A percentile compares a stretch with the other conserved stretches of the same genome.
phyloP scores from a whole-genome alignment of 345 rosid species.

The Corchorus capsularis region DNA sequence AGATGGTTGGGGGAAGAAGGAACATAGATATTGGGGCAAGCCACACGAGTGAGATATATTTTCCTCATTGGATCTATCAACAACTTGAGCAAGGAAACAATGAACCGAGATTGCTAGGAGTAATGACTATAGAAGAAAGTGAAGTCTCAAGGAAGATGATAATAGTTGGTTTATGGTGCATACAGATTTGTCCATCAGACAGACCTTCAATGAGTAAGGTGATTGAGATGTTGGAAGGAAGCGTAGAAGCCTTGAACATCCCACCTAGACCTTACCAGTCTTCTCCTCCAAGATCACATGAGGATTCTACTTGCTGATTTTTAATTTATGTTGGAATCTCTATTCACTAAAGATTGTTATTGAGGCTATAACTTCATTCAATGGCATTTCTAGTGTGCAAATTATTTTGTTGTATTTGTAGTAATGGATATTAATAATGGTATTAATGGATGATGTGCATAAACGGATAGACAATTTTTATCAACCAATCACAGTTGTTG shows the following conservation, averaged over 20 bases:
- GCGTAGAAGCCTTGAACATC: neutral
- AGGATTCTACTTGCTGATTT: neutral
- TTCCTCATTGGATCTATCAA: slow-evolving; percentile 17
- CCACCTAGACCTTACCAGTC: slow-evolving; percentile 21
- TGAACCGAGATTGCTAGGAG: neutral
- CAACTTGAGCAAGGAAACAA: neutral
- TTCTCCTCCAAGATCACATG: neutral
- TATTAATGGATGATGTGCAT: too few relatives aligned
- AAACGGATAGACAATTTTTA: too few relatives aligned
- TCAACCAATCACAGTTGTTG: too few relatives aligned
- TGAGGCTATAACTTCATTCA: too few relatives aligned
- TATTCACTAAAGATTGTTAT: too few relatives aligned
- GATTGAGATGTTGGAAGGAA: slow-evolving; percentile 18
- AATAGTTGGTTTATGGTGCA: slow-evolving; percentile 18
- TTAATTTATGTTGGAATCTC: too few relatives aligned
- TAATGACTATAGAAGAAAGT: neutral
- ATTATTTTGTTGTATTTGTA: too few relatives aligned
- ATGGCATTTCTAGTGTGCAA: too few relatives aligned
- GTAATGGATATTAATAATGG: too few relatives aligned
- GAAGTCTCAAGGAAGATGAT: slow-evolving; percentile 17
- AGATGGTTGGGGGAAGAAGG: slow-evolving; percentile 21
- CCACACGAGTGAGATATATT: slow-evolving; percentile 13
- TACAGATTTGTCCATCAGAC: slow-evolving; percentile 11
- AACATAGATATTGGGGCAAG: neutral
- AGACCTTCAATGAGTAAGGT: slow-evolving; percentile 9